Evolutionary conservation across 352 stramenopile genomes (phyloP), one percentile per base, ranked within the genome.

Genomic region (Globisporangium parvum): DNA sequence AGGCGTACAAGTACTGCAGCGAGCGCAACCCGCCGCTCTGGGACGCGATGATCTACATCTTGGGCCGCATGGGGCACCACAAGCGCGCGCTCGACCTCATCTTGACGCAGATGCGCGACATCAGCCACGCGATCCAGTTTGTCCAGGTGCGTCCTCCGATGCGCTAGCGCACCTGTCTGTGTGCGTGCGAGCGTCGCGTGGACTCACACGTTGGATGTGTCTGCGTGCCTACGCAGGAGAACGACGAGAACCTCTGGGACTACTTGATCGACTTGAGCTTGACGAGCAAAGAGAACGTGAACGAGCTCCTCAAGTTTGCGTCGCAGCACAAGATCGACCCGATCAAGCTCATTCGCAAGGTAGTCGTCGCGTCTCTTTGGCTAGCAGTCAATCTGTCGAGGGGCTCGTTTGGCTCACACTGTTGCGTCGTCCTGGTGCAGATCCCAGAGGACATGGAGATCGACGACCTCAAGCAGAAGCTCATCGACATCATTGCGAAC

Each of bases 1-100:
- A 93, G 80, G 80, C 80, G 9, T 93, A 79, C 60, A 77, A 81
- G 57, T 91, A 88, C 63, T 93, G 84, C 55, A 85, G 70, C 33
- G 75, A 89, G 20, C 84, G 79, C 12, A 71, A 42, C 33, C 83
- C 84, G 41, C 84, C 84, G 21, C 60, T 91, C 1, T 93, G 80
- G 80, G 80, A 91, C 49, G 78, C 84, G 14, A 93, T 93, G 84
- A 91, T 93, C 57, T 93, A 91, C 63, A 88, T 91, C 51, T 57
- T 93, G 26, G 81, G 84, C 21, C 84, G 84, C 47, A 91, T 93
- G 84, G 84, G 84, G 8, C 80, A 93, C 46, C 79, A 93, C 66
- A 91, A 91, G 75, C 83, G 85, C 40, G 84, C 84, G 11, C 69
- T 93, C 4, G 84, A 93, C 54, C 57, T 93, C 15, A 91, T 93